These are phyloP conservation scores for Malus hybrid DNA, from an alignment of 331 rosid species.

Conservation along the genomic window DNA sequence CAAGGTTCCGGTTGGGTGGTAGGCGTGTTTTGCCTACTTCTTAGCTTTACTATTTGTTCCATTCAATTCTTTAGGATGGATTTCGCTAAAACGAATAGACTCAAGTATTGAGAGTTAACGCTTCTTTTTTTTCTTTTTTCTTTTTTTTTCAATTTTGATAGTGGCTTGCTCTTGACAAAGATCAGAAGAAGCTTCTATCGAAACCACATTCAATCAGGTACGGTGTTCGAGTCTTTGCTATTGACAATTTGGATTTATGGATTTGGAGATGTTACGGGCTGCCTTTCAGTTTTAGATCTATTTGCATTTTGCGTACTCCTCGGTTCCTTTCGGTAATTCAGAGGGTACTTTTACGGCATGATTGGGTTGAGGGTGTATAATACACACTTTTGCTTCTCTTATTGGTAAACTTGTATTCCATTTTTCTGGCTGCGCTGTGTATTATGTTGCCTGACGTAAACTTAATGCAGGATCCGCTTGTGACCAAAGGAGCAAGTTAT, in stretches of 20 bases:
- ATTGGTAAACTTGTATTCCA: background rate
- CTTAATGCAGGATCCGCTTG: conserved; percentile 28
- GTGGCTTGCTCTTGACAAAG: conserved; percentile 41
- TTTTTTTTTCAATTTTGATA: conserved; percentile 6
- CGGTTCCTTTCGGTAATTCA: background rate
- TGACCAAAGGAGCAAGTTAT: conserved; percentile 24
- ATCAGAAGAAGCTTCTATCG: conserved; percentile 24
- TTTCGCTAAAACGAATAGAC: background rate
- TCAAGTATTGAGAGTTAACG: background rate
- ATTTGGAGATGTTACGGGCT: background rate
- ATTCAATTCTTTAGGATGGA: background rate
- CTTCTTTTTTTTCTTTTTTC: no score
- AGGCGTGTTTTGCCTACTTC: background rate
- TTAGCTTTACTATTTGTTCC: background rate
- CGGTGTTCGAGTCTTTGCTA: background rate
- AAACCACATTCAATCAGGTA: conserved; percentile 35
- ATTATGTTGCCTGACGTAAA: background rate
- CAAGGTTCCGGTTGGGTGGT: conserved; percentile 44
- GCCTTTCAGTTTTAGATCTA: background rate
- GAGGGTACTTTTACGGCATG: background rate
- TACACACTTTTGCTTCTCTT: background rate
- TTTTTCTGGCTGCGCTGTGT: background rate
- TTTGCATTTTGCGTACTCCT: background rate
- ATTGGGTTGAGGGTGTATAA: background rate
- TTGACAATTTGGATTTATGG: background rate